phyloP scores from a whole-genome alignment of 345 rosid genomes.

The Hypericum perforatum region DNA sequence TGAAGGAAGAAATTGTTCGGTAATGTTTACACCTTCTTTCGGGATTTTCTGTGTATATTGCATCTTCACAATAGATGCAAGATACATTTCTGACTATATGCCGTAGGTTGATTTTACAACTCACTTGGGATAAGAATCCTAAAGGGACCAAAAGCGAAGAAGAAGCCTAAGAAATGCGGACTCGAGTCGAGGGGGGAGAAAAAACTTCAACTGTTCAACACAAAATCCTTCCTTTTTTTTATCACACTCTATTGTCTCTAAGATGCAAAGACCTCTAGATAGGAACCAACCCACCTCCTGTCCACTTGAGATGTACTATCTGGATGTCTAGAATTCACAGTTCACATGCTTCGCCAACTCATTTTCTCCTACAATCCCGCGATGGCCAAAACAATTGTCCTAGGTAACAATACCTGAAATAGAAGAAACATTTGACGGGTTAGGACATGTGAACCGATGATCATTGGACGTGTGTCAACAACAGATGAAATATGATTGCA shows the following conservation, averaged over 20 bases:
- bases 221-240: slow-evolving; percentile 36
- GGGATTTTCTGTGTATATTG: slow-evolving; percentile 33
- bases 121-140: slow-evolving; percentile 36
- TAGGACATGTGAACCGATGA: background rate
- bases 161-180: slow-evolving; percentile 16
- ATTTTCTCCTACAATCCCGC: slow-evolving; percentile 33
- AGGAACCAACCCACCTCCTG: slow-evolving; percentile 25
- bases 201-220: slow-evolving; percentile 49
- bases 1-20: too few species aligned
- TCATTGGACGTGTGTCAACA: too few species aligned
- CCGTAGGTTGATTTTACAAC: slow-evolving; percentile 69
- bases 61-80: slow-evolving; percentile 69
- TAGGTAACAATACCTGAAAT: slow-evolving; percentile 58
- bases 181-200: background rate
- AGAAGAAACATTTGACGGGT: slow-evolving; percentile 8
- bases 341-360: slow-evolving; percentile 41
- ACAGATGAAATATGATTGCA: too few species aligned
- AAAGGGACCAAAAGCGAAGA: slow-evolving; percentile 22
- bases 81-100: slow-evolving; percentile 52
- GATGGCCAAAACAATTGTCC: slow-evolving; percentile 29
- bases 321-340: slow-evolving; percentile 33
- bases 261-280: slow-evolving; percentile 47
- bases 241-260: slow-evolving; percentile 23
- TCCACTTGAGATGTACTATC: slow-evolving; percentile 29
- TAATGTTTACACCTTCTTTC: too few species aligned